Evolutionary conservation across 140 eudicot genomes (phyloP), one percentile per base, ranked within the genome.

Genomic region (Oenanthe javanica): DNA sequence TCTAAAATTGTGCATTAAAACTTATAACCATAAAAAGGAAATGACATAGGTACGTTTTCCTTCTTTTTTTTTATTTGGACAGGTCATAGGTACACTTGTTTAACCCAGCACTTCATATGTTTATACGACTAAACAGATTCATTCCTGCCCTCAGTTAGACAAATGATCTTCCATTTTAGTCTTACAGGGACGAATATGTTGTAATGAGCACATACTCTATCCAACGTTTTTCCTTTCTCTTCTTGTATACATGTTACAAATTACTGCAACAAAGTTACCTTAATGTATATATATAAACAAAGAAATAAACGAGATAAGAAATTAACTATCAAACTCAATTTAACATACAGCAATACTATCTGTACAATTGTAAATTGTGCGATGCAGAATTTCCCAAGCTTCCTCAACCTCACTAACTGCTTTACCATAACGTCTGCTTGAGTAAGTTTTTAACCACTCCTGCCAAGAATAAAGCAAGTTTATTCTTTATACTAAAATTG

Each of bases 331-430:
- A 10, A 36, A 36, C 21, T 14, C 9, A 46, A n/a, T 69, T 31
- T 77, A 81, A 86, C 91, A 25, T 92, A 95, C 99, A 25, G 99
- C 97, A 61, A 95, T 89, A 85, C 97, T 94, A 55, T 95, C 99
- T 21, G 87, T 86, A 80, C 97, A 95, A 70, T 95, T 89, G 85
- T 95, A 95, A 50, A 95, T 86, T 6, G 97, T 72, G 69, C 77
- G 87, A 74, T 91, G 93, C 76, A 95, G 92, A 83, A 95, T 95
- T 78, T 89, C 87, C 99, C 99, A 95, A 72, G 99, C 97, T 59
- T 84, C 83, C 80, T 95, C 93, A 31, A 89, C 88, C 79, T 90
- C 87, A 38, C 88, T 77, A 64, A 88, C 85, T 16, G 91, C 79
- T 87, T 91, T 90, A 2, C 99, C 99, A 74, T 95, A 95, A 74